Conservation (phyloP, 257 asterid genomes). For the Solanum sejunctum region DNA sequence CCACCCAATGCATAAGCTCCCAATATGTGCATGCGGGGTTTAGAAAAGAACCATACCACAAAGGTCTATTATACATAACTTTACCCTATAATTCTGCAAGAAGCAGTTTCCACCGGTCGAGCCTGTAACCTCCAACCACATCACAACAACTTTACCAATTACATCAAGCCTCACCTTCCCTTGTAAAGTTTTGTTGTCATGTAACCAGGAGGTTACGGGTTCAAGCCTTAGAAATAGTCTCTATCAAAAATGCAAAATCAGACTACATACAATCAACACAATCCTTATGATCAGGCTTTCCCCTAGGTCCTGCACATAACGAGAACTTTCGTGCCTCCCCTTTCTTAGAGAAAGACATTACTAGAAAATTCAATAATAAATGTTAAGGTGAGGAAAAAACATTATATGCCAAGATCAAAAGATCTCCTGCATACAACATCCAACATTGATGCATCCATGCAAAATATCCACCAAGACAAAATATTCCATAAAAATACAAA, state of each 20-base stretch:
- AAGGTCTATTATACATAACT: rapidly evolving
- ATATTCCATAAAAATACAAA: neutral
- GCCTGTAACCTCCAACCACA: neutral
- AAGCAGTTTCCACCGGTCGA: neutral
- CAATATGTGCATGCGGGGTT: neutral
- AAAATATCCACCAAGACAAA: neutral
- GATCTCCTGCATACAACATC: neutral
- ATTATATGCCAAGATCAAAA: neutral
- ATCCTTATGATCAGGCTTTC: too few species aligned
- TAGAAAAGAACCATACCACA: neutral
- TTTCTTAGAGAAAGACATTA: neutral
- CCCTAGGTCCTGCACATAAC: too few species aligned
- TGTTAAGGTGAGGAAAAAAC: neutral
- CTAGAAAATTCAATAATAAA: neutral
- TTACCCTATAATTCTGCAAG: neutral
- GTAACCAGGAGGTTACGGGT: too few species aligned
- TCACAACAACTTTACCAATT: neutral
- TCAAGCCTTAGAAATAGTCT: too few species aligned
- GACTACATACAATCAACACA: too few species aligned
- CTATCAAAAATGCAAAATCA: too few species aligned
- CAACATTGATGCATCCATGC: neutral
- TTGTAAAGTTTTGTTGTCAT: too few species aligned
- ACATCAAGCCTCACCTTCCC: neutral
- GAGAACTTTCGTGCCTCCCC: too few species aligned
- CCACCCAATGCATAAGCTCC: neutral